phyloP scores from a whole-genome alignment of 1,284 basidiomycete genomes.

The Marasmius oreades region DNA sequence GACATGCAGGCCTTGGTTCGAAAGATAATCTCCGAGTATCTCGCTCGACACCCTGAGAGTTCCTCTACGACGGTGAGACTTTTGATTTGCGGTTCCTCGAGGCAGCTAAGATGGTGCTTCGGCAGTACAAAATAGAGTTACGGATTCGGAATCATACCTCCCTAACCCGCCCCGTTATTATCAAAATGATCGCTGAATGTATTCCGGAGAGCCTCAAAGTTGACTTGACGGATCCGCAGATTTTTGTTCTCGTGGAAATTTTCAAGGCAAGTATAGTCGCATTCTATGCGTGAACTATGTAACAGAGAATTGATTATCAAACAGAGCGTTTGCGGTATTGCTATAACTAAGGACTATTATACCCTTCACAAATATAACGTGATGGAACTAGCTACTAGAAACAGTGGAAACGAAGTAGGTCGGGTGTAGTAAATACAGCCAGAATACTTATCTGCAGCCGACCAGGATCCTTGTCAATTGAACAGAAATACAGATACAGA shows the following conservation, averaged over 20 bases:
- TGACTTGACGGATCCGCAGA: slow-evolving; percentile 59
- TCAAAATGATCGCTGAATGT: slow-evolving; percentile 65
- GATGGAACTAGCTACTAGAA: slow-evolving; percentile 50
- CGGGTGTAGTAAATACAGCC: neutral
- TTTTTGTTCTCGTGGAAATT: slow-evolving; percentile 74
- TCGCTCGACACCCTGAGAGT: slow-evolving; percentile 38
- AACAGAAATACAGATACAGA: neutral
- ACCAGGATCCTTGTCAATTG: neutral
- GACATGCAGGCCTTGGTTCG: slow-evolving; percentile 64
- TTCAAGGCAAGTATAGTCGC: slow-evolving; percentile 58
- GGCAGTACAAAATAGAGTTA: slow-evolving; percentile 77
- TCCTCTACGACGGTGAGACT: slow-evolving; percentile 39
- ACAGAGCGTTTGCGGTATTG: slow-evolving; percentile 70
- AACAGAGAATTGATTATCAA: neutral
- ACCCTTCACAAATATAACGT: slow-evolving; percentile 70
- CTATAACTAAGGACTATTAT: slow-evolving; percentile 70
- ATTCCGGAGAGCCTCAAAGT: slow-evolving; percentile 66
- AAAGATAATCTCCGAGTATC: slow-evolving; percentile 48
- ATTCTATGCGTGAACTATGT: neutral
- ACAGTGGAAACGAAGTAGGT: neutral
- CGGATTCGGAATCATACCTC: slow-evolving; percentile 71
- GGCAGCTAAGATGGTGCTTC: too few species aligned
- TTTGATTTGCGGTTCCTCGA: too few species aligned
- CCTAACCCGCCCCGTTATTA: slow-evolving; percentile 51
- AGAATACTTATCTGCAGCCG: neutral